Conservation (phyloP, 1,139 yeast species). For the Yamadazyma friedrichii region DNA sequence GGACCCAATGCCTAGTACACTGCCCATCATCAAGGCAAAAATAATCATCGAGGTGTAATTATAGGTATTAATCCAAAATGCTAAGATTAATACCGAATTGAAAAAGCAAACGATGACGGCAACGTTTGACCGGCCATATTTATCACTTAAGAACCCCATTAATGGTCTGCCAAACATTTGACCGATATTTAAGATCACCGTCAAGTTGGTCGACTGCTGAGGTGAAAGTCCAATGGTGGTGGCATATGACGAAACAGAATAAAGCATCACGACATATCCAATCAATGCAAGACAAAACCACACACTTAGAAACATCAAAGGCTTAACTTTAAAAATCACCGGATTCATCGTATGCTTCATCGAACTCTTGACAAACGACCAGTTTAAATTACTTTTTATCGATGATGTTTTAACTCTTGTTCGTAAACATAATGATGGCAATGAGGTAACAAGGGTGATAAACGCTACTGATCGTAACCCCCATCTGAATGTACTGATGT, state of each 20-base stretch:
- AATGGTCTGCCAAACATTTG: conserved; percentile 69
- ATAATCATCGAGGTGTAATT: conserved; percentile 49
- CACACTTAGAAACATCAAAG: conserved; percentile 42
- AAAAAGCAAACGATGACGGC: conserved; percentile 32
- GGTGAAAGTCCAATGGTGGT: conserved; percentile 55
- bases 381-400: conserved; percentile 20
- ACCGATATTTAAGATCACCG: conserved; percentile 62
- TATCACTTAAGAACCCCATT: conserved; percentile 59
- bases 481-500: conserved; percentile 61
- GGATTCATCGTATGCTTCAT: conserved; percentile 26
- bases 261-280: conserved; percentile 60
- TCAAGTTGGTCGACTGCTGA: conserved; percentile 56
- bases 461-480: conserved; percentile 56
- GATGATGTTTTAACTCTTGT: conserved; percentile 43
- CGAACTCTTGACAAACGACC: conserved; percentile 20
- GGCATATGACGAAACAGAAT: conserved; percentile 61
- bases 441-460: conserved; percentile 29
- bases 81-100: conserved; percentile 36
- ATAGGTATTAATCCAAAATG: conserved; percentile 56
- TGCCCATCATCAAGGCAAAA: conserved; percentile 53
- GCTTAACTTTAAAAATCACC: conserved; percentile 30
- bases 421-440: conserved; percentile 36
- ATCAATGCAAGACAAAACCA: conserved; percentile 60
- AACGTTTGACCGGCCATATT: conserved; percentile 55
- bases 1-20: conserved; percentile 61